Evolutionary conservation across 768 basidiomycete species (phyloP).

Genomic region (Auriscalpium orientale): DNA sequence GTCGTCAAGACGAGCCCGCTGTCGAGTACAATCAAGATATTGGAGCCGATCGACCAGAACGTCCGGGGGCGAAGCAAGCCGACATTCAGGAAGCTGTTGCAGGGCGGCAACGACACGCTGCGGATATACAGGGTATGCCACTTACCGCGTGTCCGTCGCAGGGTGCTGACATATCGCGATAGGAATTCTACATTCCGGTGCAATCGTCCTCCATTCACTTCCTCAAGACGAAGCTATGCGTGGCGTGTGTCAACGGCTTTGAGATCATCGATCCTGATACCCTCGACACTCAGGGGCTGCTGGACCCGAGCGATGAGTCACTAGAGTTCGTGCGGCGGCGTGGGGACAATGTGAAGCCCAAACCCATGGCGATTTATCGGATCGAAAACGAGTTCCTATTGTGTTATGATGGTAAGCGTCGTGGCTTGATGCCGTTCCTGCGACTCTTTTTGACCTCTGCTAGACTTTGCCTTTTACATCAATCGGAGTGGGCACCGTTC

Average conservation of each 20-base stretch:
- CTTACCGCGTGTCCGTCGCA: background rate
- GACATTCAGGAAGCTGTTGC: conserved; percentile 90
- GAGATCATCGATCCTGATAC: conserved; percentile 98
- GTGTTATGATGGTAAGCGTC: conserved; percentile 82
- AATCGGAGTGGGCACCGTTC: conserved; percentile 94
- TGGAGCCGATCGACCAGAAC: conserved; percentile 93
- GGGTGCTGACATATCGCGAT: conserved; percentile 3
- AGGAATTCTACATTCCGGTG: conserved; percentile 99
- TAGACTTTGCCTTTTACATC: conserved; percentile 98
- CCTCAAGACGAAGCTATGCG: conserved; percentile 93
- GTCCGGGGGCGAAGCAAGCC: conserved; percentile 73
- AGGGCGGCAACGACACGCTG: conserved; percentile 91
- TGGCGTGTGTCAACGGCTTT: conserved; percentile 95
- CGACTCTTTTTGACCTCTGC: background rate
- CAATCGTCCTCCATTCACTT: conserved; percentile 96
- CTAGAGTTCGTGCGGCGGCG: conserved; percentile 90
- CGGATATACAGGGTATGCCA: conserved; percentile 75
- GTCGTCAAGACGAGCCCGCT: conserved; percentile 93
- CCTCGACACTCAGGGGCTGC: conserved; percentile 90
- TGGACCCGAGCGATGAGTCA: conserved; percentile 86
- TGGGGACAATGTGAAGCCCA: conserved; percentile 73
- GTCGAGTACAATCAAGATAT: conserved; percentile 94
- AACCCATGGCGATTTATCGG: conserved; percentile 94
- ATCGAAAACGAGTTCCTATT: conserved; percentile 94
- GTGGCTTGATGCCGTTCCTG: conserved; percentile 18